Base-by-base conservation (phyloP, 1,284 basidiomycete species). In the Wolfiporia cocos region DNA sequence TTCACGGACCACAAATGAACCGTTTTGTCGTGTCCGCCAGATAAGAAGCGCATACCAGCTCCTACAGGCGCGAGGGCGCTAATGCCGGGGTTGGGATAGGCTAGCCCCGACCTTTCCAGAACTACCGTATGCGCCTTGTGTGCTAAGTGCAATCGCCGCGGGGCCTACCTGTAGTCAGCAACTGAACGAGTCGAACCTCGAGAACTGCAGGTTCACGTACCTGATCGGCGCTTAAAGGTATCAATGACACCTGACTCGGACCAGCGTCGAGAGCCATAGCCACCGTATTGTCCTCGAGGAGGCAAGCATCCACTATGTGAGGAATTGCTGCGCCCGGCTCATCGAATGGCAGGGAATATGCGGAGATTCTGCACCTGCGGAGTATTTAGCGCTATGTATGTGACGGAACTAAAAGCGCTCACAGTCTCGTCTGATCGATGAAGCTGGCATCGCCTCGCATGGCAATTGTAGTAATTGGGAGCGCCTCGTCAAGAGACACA, bases 391-490 rank as follows among this genome's bases (percentile, higher is more conserved):
- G 43, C 39, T 45, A 18, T 19, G 40, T 33, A 49, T 30, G 42
- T 39, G 34, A 41, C 28, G 38, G 39, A 36, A 40, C n/a, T 40
- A 35, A 35, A 23, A 24, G 21, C 39, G 53, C 59, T 49, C 49
- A 61, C 59, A 59, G 59, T 41, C 56, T 48, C 39, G 49, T 54
- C 44, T 63, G 60, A 48, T 69, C 50, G 45, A 76, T 69, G 51
- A 74, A 76, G 43, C 77, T 69, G 14, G 66, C 57, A 46, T 77
- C 72, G 19, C 67, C 69, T 33, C 71, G 62, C 73, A 77, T 73
- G 21, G 70, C 68, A 34, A 78, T 59, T 15, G 72, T 67, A 32
- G 68, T 61, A 23, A 73, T 49, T 10, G 71, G 70, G 31, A 67
- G 49, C 30, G 52, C 50, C 18, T 46, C 42, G 35, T 59, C 53